Base-by-base conservation (phyloP, 441 rosid species). In the Erodium trifolium region DNA sequence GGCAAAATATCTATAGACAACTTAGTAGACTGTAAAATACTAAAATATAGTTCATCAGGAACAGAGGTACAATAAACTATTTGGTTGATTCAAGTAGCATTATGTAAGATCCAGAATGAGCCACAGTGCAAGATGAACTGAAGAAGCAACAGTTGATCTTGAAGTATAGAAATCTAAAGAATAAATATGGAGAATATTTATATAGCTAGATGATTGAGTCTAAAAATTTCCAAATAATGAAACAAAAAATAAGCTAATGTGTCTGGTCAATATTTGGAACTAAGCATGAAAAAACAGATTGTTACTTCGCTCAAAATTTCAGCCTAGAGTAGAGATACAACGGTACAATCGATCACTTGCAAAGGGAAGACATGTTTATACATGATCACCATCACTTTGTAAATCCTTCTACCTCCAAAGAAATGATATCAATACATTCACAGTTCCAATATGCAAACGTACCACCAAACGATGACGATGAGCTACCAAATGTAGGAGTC, bases 401-500 rank as follows among this genome's bases (percentile, higher is more conserved):
- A 55, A 5, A 55, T 17, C 27, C 2, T 53, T 17, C 60, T 17
- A 7, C 62, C 18, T 9, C 62, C 23, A 55, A 16, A 55, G 51
- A 45, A 55, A 55, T 8, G 0, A 55, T 55, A 55, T 6, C 27
- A 55, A 9, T 9, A 17, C 62, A 16, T 55, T 55, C 62, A 55
- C 2, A 17, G 62, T 55, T 17, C 2, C 23, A 55, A 7, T 55
- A 17, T 5, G 62, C 62, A 55, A 55, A 75, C 84, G 74, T 75
- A 90, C 96, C 90, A 73, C 98, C 94, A 70, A 88, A 88, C 67
- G 88, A 75, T 47, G 93, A 79, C 9, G 85, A 60, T 17, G 91
- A 82, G 65, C 75, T 80, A 49, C 93, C 90, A 76, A 86, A 86
- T 16, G 88, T 70, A 51, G 90, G 80, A 47, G 86, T 69, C 23